Percentiles rank a stretch among this genome's conserved stretches.
Evolutionary conservation across 352 stramenopile genomes (phyloP).

Genomic region (Pythium apleroticum): DNA sequence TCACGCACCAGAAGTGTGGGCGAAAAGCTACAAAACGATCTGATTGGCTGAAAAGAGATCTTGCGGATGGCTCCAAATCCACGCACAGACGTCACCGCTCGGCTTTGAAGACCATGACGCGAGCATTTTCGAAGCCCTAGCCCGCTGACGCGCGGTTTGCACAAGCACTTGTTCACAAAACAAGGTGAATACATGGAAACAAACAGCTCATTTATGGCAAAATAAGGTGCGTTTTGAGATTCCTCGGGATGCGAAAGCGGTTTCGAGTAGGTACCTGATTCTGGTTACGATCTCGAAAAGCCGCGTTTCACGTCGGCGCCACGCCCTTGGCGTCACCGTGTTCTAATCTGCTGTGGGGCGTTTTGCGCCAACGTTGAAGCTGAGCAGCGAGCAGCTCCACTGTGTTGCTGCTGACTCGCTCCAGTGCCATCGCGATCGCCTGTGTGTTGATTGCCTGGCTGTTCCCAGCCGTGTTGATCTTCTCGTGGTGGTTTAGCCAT

Average conservation of each 20-base stretch:
- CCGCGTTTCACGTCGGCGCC: slow-evolving; percentile 21
- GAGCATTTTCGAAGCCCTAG: slow-evolving; percentile 17
- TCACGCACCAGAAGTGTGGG: slow-evolving; percentile 8
- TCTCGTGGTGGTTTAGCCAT: slow-evolving; percentile 7
- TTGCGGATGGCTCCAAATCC: slow-evolving; percentile 17
- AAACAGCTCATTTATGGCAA: background rate
- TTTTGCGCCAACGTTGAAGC: slow-evolving; percentile 30
- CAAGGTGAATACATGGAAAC: background rate
- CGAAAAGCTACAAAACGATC: background rate
- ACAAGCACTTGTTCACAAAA: slow-evolving; percentile 22
- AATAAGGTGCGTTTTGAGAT: background rate
- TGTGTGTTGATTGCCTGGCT: background rate
- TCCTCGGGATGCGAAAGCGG: slow-evolving; percentile 7
- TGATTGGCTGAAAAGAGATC: slow-evolving; percentile 32
- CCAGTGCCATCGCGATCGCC: too few relatives aligned
- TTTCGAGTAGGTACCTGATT: slow-evolving; percentile 17
- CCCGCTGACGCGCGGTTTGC: slow-evolving; percentile 27
- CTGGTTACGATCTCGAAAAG: slow-evolving; percentile 3
- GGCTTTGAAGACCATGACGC: slow-evolving; percentile 30
- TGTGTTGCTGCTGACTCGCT: background rate
- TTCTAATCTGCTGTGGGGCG: slow-evolving; percentile 14
- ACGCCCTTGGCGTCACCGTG: slow-evolving; percentile 19
- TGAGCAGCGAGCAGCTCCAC: background rate
- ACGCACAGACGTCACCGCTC: slow-evolving; percentile 56
- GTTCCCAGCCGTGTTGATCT: background rate